Base-by-base conservation (phyloP, 1,284 basidiomycete genomes). In the Thecaphora thlaspeos region DNA sequence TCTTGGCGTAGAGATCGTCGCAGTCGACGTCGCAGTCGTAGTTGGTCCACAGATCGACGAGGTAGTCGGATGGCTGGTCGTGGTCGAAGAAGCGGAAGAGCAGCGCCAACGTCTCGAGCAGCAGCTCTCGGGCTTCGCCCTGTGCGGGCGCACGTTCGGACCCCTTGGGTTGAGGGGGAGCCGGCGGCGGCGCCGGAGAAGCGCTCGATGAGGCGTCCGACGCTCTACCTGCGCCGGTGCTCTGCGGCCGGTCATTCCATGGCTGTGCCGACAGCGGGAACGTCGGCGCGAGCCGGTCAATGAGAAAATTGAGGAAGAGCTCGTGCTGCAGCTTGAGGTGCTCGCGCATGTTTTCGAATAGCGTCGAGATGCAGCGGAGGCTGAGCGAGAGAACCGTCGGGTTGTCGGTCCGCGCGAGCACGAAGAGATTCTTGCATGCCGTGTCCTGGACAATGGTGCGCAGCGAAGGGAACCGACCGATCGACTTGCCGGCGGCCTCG, bases 21-120 rank as follows among this genome's bases (percentile, higher is more conserved):
- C 90, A 93, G 73, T 97, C 93, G 61, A 89, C 86, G 71, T 96
- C 90, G 76, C 92, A 97, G 78, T 99, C 95, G 79, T 95, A 98
- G 79, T 98, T 98, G 54, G 87, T 84, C 81, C 91, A 99, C 11
- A 97, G 82, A 74, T 96, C 91, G 41, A 95, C 90, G 87, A 96
- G 91, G 80, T 94, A 93, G 71, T 87, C 88, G 1, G 88, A 84
- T 43, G 52, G 30, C 17, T 51, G 56, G 26, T 56, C 48, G 21
- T 46, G 22, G 39, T 65, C 61, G 17, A 55, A 56, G 48, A 83
- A 26, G 88, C 87, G 59, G 46, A 71, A 60, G 44, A 96, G 85
- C 55, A 91, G 87, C 45, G 84, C 84, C 26, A 98, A 80, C 2
- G 89, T 89, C 79, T 97, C 95, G 54, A 98, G 82, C 73, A 96